Conservation (phyloP, 805 yeast genomes). For the Cyberlindnera galapagoensis region DNA sequence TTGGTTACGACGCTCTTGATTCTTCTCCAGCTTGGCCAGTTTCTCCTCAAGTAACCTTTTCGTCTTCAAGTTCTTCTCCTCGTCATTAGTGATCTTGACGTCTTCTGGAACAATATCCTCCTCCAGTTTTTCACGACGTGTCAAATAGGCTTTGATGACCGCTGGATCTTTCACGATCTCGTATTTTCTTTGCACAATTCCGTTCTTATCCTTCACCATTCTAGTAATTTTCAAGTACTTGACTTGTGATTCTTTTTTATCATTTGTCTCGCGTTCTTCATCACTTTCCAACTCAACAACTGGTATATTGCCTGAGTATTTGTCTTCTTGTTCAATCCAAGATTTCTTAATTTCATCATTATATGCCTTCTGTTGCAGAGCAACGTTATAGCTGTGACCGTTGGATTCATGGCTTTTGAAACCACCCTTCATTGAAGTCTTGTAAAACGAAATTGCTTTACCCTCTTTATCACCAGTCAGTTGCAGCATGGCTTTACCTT, state of each 20-base stretch:
- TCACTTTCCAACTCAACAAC: slow-evolving; percentile 23
- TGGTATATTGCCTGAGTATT: slow-evolving; percentile 35
- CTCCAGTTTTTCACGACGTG: slow-evolving; percentile 52
- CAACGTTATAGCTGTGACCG: slow-evolving; percentile 73
- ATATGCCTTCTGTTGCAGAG: slow-evolving; percentile 82
- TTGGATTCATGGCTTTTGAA: slow-evolving; percentile 46
- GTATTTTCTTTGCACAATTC: slow-evolving; percentile 73
- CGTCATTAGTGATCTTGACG: slow-evolving; percentile 72
- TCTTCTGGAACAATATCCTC: slow-evolving; percentile 71
- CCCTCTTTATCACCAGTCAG: slow-evolving; percentile 94
- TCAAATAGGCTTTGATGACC: slow-evolving; percentile 78
- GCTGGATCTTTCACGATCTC: slow-evolving; percentile 81
- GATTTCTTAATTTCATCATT: slow-evolving; percentile 84
- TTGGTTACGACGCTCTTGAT: slow-evolving; percentile 59
- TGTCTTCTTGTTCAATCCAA: slow-evolving; percentile 79
- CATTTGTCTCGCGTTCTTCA: slow-evolving; percentile 7
- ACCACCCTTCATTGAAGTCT: slow-evolving; percentile 94
- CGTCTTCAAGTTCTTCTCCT: slow-evolving; percentile 72
- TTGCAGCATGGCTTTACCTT: slow-evolving; percentile 94
- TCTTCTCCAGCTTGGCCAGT: slow-evolving; percentile 73
- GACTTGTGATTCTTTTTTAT: neutral
- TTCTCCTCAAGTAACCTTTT: slow-evolving; percentile 75
- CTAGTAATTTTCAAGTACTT: slow-evolving; percentile 63
- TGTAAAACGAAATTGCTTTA: slow-evolving; percentile 77
- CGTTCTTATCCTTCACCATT: slow-evolving; percentile 76